These are phyloP conservation scores for Saccharomyces hybrid DNA, from an alignment of 1,139 yeast genomes.

Conservation along the genomic window DNA sequence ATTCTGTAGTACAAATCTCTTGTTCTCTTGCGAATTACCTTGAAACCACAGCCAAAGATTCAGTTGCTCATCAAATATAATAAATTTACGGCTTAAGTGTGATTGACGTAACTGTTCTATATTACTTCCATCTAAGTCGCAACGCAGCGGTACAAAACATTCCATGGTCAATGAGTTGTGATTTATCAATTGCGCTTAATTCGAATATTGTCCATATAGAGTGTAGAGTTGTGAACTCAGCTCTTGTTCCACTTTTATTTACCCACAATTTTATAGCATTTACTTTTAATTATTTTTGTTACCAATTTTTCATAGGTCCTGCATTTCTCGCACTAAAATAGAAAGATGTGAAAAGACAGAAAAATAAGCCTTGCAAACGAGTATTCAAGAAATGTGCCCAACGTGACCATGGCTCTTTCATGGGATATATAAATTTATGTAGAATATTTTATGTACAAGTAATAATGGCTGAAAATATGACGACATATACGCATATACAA, in stretches of 20 bases:
- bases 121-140: constrained; percentile 5
- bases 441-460: not conserved
- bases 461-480: not conserved
- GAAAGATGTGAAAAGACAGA: not conserved
- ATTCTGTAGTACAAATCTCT: constrained; percentile 3
- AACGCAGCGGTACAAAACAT: constrained; percentile 18
- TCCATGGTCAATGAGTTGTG: constrained; percentile 12
- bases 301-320: not conserved
- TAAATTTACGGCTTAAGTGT: constrained; percentile 18
- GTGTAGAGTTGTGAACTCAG: not conserved
- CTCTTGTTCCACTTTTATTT: not conserved
- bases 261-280: not conserved
- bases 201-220: not conserved
- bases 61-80: constrained; percentile 28
- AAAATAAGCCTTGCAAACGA: not conserved
- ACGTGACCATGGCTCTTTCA: not conserved
- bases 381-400: not conserved
- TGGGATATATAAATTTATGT: not conserved
- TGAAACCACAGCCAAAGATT: constrained; percentile 12
- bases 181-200: not conserved
- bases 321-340: not conserved
- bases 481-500: not conserved
- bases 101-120: constrained; percentile 8
- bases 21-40: constrained; percentile 1
- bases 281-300: not conserved